Evolutionary conservation across 352 stramenopile species (phyloP), one percentile per base, ranked within the genome.

Genomic region (Phytophthora sp.): DNA sequence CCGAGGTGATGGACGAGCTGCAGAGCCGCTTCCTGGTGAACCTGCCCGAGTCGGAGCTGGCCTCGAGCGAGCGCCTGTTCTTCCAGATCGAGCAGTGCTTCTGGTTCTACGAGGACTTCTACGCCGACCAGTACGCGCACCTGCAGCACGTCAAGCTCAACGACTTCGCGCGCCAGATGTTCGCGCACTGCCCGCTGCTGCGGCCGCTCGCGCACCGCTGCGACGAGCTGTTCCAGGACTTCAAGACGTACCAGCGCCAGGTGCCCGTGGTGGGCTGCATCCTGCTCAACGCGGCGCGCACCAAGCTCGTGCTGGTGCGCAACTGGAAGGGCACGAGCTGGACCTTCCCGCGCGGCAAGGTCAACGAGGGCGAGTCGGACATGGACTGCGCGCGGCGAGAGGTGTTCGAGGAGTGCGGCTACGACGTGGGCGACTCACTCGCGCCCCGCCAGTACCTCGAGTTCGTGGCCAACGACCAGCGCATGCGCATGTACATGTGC

Each of bases 21-120:
- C 94, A 98, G 76, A 98, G 90, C 37, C 87, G 94, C 30, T 99
- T 99, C 74, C 79, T 99, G 28, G 79, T 99, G 54, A 99, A 98
- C 71, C 75, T 99, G 46, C 95, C 95, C 2, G 67, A 72, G 30
- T 92, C 82, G 31, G 94, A 99, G 75, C 73, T 99, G 39, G 70
- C 74, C 11, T 97, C 88, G 15, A 91, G 84, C 56, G 89, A 97
- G 73, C 91, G 94, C n/a, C 94, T 99, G 20, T 99, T 98, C 76
- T 98, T 99, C 77, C 95, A 99, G 79, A 93, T 99, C 55, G 95
- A 99, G 76, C 95, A 99, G 77, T 97, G 92, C 56, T 98, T 94
- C 68, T 99, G 95, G 95, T 99, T 98, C 77, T 99, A 99, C 76
- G 94, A 98, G 66, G 95, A 99, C 74, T 97, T 98, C 67, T 97